Base-by-base conservation (phyloP, 1,139 yeast species). In the Hyphopichia pseudoburtonii region DNA sequence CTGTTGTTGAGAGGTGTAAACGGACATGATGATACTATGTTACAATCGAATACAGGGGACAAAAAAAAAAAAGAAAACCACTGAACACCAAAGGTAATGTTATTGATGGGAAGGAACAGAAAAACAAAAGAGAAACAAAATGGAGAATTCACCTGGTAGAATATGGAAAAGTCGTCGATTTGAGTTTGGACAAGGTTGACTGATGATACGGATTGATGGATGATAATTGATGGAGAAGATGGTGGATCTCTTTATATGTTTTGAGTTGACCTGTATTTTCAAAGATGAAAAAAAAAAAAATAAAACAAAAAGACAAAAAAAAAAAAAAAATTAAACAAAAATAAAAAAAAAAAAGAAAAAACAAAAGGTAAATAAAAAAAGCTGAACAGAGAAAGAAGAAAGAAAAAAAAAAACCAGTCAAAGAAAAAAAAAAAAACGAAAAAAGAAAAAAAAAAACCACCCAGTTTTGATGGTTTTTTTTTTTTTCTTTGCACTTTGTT, bases 1-100 rank as follows among this genome's bases (percentile, higher is more conserved):
- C 3, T 49, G 57, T 18, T 66, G 57, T 43, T 60, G 62, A 26
- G 68, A 60, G 25, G 66, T 56, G 50, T 66, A 66, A 19, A 64
- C 71, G 15, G 70, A 63, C 72, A 66, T 66, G 17, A 12, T 18
- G 11, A 18, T n/a, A 5, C 11, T n/a, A 23, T 23, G 5, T 23
- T 23, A 11, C 23, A 21, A 21, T 21, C 7, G 23, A 7, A 21
- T 7, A 21, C 23, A 12, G 5, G n/a, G n/a, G n/a, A 24, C 12
- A 5, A 11, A 24, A 11, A 12, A 10, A 24, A 8, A 24, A 24
- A 11, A n/a, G n/a, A 8, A 8, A 24, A 24, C 23, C 23, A 21
- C 7, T n/a, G n/a, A n/a, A n/a, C n/a, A n/a, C n/a, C n/a, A n/a
- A n/a, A n/a, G n/a, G n/a, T n/a, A n/a, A n/a, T n/a, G n/a, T 21